These are phyloP conservation scores for Coemansia sp. DNA, from an alignment of 192 early-diverging fungal species.

Conservation along the genomic window DNA sequence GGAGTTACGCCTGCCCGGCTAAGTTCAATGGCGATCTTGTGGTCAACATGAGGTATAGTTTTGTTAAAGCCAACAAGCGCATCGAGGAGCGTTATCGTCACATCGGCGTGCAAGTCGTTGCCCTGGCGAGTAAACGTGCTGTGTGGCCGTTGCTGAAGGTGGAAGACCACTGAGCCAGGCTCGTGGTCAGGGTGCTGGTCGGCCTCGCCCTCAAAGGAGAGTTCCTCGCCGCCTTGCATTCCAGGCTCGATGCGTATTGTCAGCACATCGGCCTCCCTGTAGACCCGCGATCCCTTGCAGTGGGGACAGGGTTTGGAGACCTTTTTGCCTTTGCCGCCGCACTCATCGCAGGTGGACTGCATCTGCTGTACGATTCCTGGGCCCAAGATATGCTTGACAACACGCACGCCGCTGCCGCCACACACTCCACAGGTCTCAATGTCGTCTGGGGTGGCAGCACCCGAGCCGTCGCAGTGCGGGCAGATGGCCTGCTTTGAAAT, in stretches of 20 bases:
- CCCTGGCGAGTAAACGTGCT: constrained; percentile 74
- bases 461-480: constrained; percentile 88
- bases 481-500: constrained; percentile 95
- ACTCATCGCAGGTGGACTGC: constrained; percentile 89
- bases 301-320: constrained; percentile 77
- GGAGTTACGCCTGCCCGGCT: constrained; percentile 59
- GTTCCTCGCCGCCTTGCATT: constrained; percentile 71
- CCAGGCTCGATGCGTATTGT: constrained; percentile 82
- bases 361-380: constrained; percentile 96
- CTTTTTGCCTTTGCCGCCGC: constrained; percentile 88
- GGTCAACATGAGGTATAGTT: constrained; percentile 80
- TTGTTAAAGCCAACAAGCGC: constrained; percentile 82
- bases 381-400: constrained; percentile 84
- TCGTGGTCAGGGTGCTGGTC: constrained; percentile 90
- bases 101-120: constrained; percentile 74
- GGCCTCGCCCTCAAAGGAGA: constrained; percentile 84
- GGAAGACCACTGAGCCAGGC: constrained; percentile 88
- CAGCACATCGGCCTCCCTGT: constrained; percentile 78
- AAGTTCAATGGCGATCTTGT: constrained; percentile 65
- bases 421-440: constrained; percentile 82
- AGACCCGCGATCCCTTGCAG: constrained; percentile 87
- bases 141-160: constrained; percentile 70
- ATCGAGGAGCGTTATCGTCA: constrained; percentile 73
- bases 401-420: constrained; percentile 75
- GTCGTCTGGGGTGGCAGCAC: constrained; percentile 83